Evolutionary conservation across 2,329 filamentous ascomycete genomes (phyloP).

Genomic region (Aspergillus unguis): DNA sequence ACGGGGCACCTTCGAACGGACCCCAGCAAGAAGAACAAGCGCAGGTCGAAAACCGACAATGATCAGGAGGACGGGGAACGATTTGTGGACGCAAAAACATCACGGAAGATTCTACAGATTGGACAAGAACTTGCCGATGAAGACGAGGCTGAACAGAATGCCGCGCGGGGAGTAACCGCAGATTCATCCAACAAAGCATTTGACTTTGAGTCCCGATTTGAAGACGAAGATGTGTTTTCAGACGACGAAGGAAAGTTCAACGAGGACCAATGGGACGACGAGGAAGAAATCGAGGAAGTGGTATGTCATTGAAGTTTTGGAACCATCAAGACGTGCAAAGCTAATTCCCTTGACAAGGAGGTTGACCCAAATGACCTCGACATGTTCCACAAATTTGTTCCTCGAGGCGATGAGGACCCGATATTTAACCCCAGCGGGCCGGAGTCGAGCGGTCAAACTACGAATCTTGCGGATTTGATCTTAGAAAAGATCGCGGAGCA

Average conservation of each 20-base stretch:
- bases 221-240: constrained; percentile 51
- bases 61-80: constrained; percentile 61
- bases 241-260: constrained; percentile 54
- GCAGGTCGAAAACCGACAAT: constrained; percentile 54
- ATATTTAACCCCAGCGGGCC: constrained; percentile 60
- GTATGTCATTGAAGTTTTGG: constrained; percentile 25
- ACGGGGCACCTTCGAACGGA: constrained; percentile 69
- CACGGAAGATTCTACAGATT: constrained; percentile 82
- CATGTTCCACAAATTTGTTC: constrained; percentile 87
- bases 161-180: constrained; percentile 37
- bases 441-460: constrained; percentile 53
- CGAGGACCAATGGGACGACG: constrained; percentile 70
- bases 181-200: constrained; percentile 63
- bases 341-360: constrained; percentile 50
- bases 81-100: constrained; percentile 85
- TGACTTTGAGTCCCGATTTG: constrained; percentile 73
- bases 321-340: not conserved
- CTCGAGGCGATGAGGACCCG: constrained; percentile 67
- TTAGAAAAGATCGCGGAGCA: constrained; percentile 90
- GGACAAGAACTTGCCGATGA: constrained; percentile 86
- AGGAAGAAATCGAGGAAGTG: constrained; percentile 59
- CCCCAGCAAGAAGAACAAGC: constrained; percentile 66
- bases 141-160: constrained; percentile 55
- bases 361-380: constrained; percentile 86
- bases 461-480: constrained; percentile 89